Evolutionary conservation across 2,329 filamentous ascomycete species (phyloP).

Genomic region (Cladosporium sp.): DNA sequence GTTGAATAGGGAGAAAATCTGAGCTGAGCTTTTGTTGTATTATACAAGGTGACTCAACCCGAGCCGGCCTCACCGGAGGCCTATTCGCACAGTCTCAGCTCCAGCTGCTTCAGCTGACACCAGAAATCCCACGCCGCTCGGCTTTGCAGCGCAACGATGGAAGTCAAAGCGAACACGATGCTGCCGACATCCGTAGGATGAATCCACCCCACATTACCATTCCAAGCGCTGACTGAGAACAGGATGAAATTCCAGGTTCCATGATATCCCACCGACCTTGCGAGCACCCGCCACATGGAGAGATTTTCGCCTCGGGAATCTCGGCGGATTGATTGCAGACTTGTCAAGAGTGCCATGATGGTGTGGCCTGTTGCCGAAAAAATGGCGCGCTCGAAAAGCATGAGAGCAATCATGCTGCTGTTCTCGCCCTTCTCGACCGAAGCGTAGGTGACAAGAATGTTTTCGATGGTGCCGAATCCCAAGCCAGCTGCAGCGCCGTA

Average conservation of each 20-base stretch:
- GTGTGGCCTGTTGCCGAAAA: neutral
- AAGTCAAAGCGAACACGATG: neutral
- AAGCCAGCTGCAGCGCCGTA: neutral
- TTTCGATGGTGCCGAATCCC: constrained; percentile 1
- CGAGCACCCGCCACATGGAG: neutral
- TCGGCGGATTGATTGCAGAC: constrained; percentile 1
- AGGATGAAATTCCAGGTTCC: neutral
- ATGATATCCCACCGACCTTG: neutral
- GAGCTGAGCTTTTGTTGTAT: no score
- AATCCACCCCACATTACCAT: constrained; percentile 4
- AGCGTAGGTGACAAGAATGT: neutral
- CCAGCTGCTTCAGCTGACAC: constrained; percentile 14
- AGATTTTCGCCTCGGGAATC: constrained; percentile 5
- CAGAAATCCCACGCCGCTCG: constrained; percentile 11
- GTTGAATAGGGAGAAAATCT: no score
- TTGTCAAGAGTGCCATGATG: constrained; percentile 1
- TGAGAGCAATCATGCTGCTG: neutral
- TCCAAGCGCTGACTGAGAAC: neutral
- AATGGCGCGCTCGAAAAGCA: neutral
- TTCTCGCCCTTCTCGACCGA: neutral
- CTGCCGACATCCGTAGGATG: constrained; percentile 1
- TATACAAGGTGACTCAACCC: no score
- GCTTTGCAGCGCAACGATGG: neutral
- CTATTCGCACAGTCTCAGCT: neutral
- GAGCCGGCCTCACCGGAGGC: no score